These are phyloP conservation scores for Penicillium italicum DNA, from an alignment of 2,329 filamentous ascomycete species.

Conservation along the genomic window DNA sequence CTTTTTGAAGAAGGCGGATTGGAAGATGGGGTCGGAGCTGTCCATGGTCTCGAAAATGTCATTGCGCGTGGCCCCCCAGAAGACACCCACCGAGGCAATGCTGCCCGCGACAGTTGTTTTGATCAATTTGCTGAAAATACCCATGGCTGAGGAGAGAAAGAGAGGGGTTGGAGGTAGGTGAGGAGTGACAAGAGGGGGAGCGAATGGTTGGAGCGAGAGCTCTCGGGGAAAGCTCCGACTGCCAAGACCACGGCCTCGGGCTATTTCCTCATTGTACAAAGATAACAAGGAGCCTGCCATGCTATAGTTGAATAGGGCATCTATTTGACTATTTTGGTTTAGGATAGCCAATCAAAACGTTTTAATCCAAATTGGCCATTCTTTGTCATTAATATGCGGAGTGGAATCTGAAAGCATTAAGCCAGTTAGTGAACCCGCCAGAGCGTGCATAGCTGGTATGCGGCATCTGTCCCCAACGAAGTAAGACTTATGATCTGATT, in stretches of 20 bases:
- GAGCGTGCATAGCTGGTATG: too few species aligned
- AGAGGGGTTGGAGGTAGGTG: neutral
- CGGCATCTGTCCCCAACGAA: too few species aligned
- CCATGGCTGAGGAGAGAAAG: slow-evolving; percentile 43
- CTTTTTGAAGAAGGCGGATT: slow-evolving; percentile 53
- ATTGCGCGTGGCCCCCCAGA: slow-evolving; percentile 54
- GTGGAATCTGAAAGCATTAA: too few species aligned
- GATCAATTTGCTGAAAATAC: slow-evolving; percentile 47
- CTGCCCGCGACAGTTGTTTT: slow-evolving; percentile 47
- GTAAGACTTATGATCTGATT: too few species aligned
- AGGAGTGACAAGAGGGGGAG: neutral
- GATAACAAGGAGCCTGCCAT: too few species aligned
- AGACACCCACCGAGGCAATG: slow-evolving; percentile 50
- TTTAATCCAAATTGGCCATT: too few species aligned
- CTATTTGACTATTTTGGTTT: too few species aligned
- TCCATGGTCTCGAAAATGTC: slow-evolving; percentile 58
- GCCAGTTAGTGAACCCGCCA: too few species aligned
- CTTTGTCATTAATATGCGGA: too few species aligned
- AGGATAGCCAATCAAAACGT: too few species aligned
- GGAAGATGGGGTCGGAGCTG: slow-evolving; percentile 60
- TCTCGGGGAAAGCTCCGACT: slow-evolving; percentile 4
- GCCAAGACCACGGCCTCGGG: slow-evolving; percentile 1
- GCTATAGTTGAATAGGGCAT: too few species aligned
- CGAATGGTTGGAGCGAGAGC: neutral
- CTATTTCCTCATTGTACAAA: too few species aligned